These are phyloP conservation scores for Veloboletus limbatus DNA, from an alignment of 1,284 basidiomycete species.

Conservation along the genomic window DNA sequence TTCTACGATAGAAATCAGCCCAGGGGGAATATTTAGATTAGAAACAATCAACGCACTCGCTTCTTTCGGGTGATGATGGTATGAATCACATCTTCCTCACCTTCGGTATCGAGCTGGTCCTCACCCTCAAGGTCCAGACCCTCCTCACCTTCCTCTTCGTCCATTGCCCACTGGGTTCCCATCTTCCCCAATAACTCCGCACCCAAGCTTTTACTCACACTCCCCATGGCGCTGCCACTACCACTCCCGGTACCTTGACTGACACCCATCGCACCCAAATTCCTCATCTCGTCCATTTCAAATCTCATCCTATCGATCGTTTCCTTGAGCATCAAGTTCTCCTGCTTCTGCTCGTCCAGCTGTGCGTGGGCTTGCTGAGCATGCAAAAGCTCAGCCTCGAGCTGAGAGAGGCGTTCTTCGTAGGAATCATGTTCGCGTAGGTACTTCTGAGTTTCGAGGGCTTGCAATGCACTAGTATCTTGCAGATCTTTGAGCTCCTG, in stretches of 20 bases:
- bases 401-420: slow-evolving; percentile 60
- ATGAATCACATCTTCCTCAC: slow-evolving; percentile 72
- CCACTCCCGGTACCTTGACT: slow-evolving; percentile 42
- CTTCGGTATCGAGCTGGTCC: slow-evolving; percentile 54
- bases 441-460: slow-evolving; percentile 62
- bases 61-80: slow-evolving; percentile 80
- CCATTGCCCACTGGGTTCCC: slow-evolving; percentile 42
- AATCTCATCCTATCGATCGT: slow-evolving; percentile 89
- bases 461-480: slow-evolving; percentile 56
- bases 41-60: slow-evolving; percentile 46
- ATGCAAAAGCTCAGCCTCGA: slow-evolving; percentile 65
- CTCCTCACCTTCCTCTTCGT: slow-evolving; percentile 37
- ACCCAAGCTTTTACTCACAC: slow-evolving; percentile 74
- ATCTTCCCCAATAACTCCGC: slow-evolving; percentile 73
- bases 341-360: slow-evolving; percentile 87
- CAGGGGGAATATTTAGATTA: not conserved
- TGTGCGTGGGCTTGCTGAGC: slow-evolving; percentile 69
- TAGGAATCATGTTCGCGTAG: slow-evolving; percentile 62
- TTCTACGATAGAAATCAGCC: slow-evolving; percentile 45
- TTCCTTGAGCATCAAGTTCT: slow-evolving; percentile 87
- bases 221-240: slow-evolving; percentile 48
- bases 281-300: slow-evolving; percentile 86
- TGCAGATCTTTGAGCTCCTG: slow-evolving; percentile 64
- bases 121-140: slow-evolving; percentile 43
- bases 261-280: slow-evolving; percentile 36